Evolutionary conservation across 1,284 basidiomycete genomes (phyloP).

Genomic region (Tilletia setariae): DNA sequence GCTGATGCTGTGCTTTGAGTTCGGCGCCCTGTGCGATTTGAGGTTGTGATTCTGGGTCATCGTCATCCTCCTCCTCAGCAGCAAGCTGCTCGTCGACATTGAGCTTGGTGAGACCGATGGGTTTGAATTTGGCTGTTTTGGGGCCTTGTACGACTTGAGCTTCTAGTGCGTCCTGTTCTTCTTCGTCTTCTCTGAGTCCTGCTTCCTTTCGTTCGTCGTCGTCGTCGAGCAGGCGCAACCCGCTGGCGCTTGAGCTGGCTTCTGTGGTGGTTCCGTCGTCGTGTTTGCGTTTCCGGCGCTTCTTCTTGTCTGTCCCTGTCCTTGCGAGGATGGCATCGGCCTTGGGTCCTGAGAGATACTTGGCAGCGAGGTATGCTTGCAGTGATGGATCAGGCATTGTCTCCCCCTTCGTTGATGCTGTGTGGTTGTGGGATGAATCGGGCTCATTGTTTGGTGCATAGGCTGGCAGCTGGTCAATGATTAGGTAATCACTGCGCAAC

Average conservation of each 20-base stretch:
- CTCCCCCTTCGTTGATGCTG: neutral
- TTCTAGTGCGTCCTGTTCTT: conserved; percentile 26
- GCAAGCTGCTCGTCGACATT: neutral
- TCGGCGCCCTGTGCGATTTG: conserved; percentile 15
- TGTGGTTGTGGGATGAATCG: neutral
- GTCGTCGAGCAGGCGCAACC: conserved; percentile 42
- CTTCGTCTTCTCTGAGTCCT: conserved; percentile 15
- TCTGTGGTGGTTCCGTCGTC: conserved; percentile 37
- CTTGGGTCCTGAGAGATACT: conserved; percentile 94
- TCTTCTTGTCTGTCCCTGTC: conserved; percentile 64
- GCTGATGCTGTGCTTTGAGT: conserved; percentile 1
- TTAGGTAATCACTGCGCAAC: neutral
- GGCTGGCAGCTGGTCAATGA: neutral
- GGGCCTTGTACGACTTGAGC: conserved; percentile 28
- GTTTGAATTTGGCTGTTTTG: conserved; percentile 21
- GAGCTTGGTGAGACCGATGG: neutral
- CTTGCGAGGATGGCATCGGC: conserved; percentile 87
- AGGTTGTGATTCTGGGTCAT: conserved; percentile 17
- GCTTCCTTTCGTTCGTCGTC: conserved; percentile 29
- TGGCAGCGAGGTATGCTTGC: conserved; percentile 60
- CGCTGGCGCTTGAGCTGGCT: conserved; percentile 5
- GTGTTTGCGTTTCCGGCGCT: conserved; percentile 68
- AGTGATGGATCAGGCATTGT: conserved; percentile 53
- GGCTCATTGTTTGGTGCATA: neutral
- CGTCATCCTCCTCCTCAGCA: conserved; percentile 17